Conservation (phyloP, 257 asterid species). For the Solanum arcanum region DNA sequence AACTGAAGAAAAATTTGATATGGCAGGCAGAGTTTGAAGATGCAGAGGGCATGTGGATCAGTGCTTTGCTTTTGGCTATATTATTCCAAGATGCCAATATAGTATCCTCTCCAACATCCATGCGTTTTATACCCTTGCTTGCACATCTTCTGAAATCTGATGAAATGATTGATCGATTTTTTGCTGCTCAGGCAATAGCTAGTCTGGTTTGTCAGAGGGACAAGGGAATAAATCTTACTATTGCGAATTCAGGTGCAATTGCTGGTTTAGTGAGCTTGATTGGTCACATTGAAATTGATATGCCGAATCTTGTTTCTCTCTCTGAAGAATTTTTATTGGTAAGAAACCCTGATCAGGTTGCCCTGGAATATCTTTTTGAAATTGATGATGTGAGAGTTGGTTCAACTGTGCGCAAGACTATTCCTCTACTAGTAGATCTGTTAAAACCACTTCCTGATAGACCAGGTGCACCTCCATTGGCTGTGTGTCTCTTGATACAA, state of each 20-base stretch:
- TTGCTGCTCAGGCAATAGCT: constrained; percentile 84
- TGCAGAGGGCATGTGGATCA: constrained; percentile 67
- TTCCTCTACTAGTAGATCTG: constrained; percentile 78
- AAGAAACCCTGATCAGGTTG: constrained; percentile 63
- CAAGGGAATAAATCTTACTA: constrained; percentile 48
- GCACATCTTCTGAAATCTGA: constrained; percentile 47
- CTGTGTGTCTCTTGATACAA: constrained; percentile 56
- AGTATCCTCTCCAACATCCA: constrained; percentile 44
- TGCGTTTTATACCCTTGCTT: constrained; percentile 45
- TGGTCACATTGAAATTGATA: constrained; percentile 60
- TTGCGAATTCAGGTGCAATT: constrained; percentile 70
- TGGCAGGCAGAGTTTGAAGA: constrained; percentile 71
- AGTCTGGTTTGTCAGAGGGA: constrained; percentile 63
- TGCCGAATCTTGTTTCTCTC: constrained; percentile 51
- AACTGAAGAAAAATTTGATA: background rate
- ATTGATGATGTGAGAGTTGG: constrained; percentile 70
- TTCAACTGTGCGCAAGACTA: constrained; percentile 48
- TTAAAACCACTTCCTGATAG: constrained; percentile 77
- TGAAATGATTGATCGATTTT: constrained; percentile 55
- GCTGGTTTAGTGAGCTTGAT: constrained; percentile 48
- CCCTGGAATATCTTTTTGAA: constrained; percentile 50
- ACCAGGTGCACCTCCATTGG: constrained; percentile 73
- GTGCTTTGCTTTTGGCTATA: constrained; percentile 68
- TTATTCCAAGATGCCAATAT: constrained; percentile 54
- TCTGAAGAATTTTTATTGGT: constrained; percentile 64